Percentiles rank a stretch among this genome's conserved stretches.
Conservation (phyloP, 2,329 filamentous ascomycete species). For the Aspergillus caelatus region DNA sequence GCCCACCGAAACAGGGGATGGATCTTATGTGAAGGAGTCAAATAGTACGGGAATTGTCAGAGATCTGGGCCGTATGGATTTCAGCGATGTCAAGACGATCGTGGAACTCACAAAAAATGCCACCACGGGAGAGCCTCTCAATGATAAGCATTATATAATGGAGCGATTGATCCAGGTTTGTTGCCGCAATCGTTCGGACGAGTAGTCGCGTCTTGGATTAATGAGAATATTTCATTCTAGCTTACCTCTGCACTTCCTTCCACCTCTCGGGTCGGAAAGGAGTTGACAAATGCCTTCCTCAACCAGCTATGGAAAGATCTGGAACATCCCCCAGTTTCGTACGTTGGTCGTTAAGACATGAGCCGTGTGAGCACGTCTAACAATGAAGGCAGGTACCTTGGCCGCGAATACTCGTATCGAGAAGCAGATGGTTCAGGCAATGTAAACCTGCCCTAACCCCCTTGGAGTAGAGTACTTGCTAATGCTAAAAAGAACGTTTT, state of each 20-base stretch:
- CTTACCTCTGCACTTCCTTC: constrained; percentile 41
- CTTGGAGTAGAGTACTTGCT: constrained; percentile 19
- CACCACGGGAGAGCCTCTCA: constrained; percentile 54
- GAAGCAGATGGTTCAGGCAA: constrained; percentile 47
- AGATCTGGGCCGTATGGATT: constrained; percentile 53
- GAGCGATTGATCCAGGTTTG: constrained; percentile 56
- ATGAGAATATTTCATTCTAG: constrained; percentile 22
- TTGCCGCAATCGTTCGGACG: constrained; percentile 7
- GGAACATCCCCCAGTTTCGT: constrained; percentile 56
- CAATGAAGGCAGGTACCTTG: constrained; percentile 37
- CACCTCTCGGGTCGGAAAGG: constrained; percentile 35
- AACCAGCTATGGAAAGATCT: constrained; percentile 58
- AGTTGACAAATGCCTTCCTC: constrained; percentile 55
- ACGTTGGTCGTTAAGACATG: constrained; percentile 33
- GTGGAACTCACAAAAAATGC: constrained; percentile 45
- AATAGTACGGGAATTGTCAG: constrained; percentile 40
- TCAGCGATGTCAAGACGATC: constrained; percentile 48
- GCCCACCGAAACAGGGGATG: constrained; percentile 45
- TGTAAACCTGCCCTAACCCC: constrained; percentile 27
- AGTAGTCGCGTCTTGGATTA: background rate
- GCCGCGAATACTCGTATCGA: constrained; percentile 36
- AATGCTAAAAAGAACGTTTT: constrained; percentile 56
- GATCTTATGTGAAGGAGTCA: constrained; percentile 41
- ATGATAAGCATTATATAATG: constrained; percentile 67
- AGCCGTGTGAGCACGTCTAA: constrained; percentile 20